Conservation (phyloP, 2,329 filamentous ascomycete genomes). For the Elsinoe perseae region DNA sequence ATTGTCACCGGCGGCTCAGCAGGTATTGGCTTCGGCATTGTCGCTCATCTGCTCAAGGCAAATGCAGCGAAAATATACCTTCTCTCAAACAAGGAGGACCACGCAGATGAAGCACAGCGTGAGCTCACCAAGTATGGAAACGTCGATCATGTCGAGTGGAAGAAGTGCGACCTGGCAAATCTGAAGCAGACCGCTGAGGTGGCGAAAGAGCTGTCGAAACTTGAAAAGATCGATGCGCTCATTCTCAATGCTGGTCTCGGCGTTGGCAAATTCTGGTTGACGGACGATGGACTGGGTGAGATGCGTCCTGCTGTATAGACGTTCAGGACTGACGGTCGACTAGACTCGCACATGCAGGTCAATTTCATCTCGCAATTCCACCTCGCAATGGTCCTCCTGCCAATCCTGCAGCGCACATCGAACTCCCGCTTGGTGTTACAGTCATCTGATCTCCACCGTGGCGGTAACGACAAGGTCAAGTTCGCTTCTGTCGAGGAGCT, state of each 20-base stretch:
- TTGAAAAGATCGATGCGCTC: conserved; percentile 40
- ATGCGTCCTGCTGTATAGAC: neutral
- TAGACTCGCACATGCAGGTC: conserved; percentile 44
- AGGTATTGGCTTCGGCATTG: conserved; percentile 47
- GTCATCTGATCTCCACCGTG: conserved; percentile 44
- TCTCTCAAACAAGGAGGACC: conserved; percentile 43
- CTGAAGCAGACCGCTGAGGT: conserved; percentile 40
- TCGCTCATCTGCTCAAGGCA: conserved; percentile 47
- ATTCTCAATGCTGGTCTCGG: conserved; percentile 45
- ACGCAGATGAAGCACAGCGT: conserved; percentile 39
- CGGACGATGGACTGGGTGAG: conserved; percentile 39
- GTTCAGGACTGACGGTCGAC: neutral
- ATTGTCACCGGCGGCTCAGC: conserved; percentile 44
- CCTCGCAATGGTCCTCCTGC: conserved; percentile 41
- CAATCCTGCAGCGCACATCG: conserved; percentile 37
- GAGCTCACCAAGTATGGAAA: conserved; percentile 41
- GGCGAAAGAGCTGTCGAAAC: conserved; percentile 37
- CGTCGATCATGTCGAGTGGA: conserved; percentile 36
- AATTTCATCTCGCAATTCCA: conserved; percentile 46
- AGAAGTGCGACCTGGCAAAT: conserved; percentile 42
- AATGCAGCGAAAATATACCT: conserved; percentile 42
- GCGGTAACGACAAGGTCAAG: conserved; percentile 29
- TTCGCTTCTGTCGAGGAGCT: conserved; percentile 43
- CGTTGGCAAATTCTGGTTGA: conserved; percentile 43
- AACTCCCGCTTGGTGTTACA: conserved; percentile 43